Base-by-base conservation (phyloP, 1,284 basidiomycete species). In the Cryptococcus jaspeensis region DNA sequence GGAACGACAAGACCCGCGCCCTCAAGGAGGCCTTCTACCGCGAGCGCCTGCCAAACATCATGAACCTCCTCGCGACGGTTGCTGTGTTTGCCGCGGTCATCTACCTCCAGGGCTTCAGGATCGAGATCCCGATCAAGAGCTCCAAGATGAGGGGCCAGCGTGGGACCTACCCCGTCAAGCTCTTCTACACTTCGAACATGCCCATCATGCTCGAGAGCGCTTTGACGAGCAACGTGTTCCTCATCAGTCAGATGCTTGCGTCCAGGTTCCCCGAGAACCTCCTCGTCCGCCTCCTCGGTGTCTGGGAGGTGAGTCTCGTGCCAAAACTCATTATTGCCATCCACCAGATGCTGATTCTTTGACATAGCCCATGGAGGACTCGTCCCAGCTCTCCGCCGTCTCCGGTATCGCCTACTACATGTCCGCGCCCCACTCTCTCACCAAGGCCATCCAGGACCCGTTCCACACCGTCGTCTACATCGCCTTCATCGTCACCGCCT, bases 131-230 rank as follows among this genome's bases (percentile, higher is more conserved):
- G 16, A 91, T 99, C 78, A 98, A 99, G 85, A 89, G 87, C 79
- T 94, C 92, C 83, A 86, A 87, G 64, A 93, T 94, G 87, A 85
- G 93, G 62, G 95, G 96, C 35, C 93, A 98, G 80, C 85, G 92
- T 49, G 93, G 90, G 47, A 86, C 86, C 38, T 99, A 96, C 83
- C 95, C 96, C 58, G 86, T 99, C 81, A 99, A 98, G 82, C 85
- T 99, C 45, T 99, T 99, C 82, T 99, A 99, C 82, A 98, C 95
- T 23, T 89, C 86, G 63, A 99, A 98, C 83, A 98, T 98, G 95
- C 94, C 95, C 62, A 99, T 99, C 83, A 99, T 99, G 95, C 86
- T 99, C 64, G 90, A 98, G 80, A 88, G 85, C 25, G 94, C 95
- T 12, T 82, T 98, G 59, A 94, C 92, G 9, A 89, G 87, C 61